Base-by-base conservation (phyloP, 768 basidiomycete species). In the Leccinum aurantiacum region DNA sequence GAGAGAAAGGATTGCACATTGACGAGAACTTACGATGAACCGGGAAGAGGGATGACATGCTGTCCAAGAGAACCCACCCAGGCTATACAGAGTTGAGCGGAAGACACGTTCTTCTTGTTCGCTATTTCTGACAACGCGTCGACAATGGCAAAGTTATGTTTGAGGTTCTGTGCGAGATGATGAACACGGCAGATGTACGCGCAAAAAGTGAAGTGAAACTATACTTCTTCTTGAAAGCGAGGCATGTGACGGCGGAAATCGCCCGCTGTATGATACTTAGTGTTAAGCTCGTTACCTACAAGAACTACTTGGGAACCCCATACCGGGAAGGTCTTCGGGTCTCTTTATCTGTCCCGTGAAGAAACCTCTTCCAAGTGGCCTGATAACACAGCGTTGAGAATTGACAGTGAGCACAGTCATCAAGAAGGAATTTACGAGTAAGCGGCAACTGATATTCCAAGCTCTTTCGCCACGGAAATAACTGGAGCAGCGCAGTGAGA, bases 381-480 rank as follows among this genome's bases (percentile, higher is more conserved):
- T 86, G 67, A 50, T 51, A 49, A 3, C 35, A 47, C 6, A 10
- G 5, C 10, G 24, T 51, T 51, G 19, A 24, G 35, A 3, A 13
- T 19, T 11, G 15, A 7, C 3, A 9, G 4, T 37, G 8, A 2
- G 15, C 38, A 41, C 38, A 14, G 25, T 24, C 4, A 11, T 22
- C 10, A 13, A 14, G 22, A 14, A n/a, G 2, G 27, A n/a, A 46
- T 78, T 11, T 55, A 82, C 81, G 84, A 82, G 66, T 89, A 89
- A 31, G 80, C 86, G 13, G 83, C 68, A n/a, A 89, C 79, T 4
- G 84, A 71, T 53, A 88, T 76, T 1, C 80, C 80, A n/a, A 86
- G 78, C 60, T 86, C 83, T 51, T 75, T 70, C 6, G 83, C 81
- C 2, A 83, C 78, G 1, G 77, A 77, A 59, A 88, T 79, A 11